These are phyloP conservation scores for Moricandia moricandioides DNA, from an alignment of 345 rosid species.

Conservation along the genomic window DNA sequence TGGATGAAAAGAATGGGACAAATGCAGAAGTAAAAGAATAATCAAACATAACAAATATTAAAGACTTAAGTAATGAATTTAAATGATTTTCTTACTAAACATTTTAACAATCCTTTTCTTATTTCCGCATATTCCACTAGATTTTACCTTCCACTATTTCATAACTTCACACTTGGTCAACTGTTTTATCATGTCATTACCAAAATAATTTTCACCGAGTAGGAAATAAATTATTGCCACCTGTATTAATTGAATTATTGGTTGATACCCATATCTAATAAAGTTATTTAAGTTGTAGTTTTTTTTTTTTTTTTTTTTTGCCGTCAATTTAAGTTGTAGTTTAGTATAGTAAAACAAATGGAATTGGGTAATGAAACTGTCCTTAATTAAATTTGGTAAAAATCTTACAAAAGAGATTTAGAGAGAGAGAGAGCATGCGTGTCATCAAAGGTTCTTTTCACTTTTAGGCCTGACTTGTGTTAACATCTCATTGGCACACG, in stretches of 20 bases:
- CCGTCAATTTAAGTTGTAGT: not conserved
- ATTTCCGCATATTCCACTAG: not conserved
- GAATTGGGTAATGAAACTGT: not conserved
- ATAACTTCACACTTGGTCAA: not conserved
- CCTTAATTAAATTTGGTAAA: constrained; percentile 3
- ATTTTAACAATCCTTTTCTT: not conserved
- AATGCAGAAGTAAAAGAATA: not conserved
- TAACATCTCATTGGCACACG: constrained; percentile 44
- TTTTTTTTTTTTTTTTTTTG: too few species aligned
- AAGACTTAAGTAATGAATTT: not conserved
- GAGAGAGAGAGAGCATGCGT: constrained; percentile 40
- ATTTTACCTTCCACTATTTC: not conserved
- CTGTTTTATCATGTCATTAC: not conserved
- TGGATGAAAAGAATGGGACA: not conserved
- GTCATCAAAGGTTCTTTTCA: constrained; percentile 45
- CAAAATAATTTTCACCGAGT: not conserved
- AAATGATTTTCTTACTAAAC: not conserved
- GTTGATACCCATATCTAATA: constrained; percentile 17
- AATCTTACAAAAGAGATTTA: constrained; percentile 7
- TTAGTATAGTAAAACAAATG: constrained; percentile 20
- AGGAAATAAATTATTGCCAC: not conserved
- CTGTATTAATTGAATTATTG: not conserved
- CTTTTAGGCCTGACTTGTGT: constrained; percentile 33
- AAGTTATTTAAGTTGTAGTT: not conserved
- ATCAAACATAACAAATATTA: not conserved